phyloP scores from a whole-genome alignment of 2,329 filamentous ascomycete species.

The Colletotrichum nymphaeae region DNA sequence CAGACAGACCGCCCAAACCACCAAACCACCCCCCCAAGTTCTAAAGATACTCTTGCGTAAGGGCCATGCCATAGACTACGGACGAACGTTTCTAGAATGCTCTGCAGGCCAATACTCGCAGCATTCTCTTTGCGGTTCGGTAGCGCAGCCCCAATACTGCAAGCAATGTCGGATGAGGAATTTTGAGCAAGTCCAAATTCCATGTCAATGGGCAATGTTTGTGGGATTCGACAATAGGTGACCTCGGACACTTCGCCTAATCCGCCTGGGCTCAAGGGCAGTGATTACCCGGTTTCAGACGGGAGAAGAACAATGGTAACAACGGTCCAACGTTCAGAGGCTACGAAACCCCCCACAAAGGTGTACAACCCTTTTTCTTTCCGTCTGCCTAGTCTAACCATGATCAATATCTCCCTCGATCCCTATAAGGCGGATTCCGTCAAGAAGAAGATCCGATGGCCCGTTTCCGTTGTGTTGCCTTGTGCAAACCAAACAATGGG shows the following conservation, averaged over 20 bases:
- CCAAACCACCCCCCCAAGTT: neutral
- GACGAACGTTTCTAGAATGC: neutral
- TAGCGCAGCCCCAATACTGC: neutral
- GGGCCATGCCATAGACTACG: too few species aligned
- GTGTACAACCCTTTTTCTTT: neutral
- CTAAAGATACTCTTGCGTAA: neutral
- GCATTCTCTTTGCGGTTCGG: neutral
- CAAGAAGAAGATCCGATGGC: neutral
- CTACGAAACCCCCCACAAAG: neutral
- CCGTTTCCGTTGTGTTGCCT: neutral
- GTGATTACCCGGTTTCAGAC: neutral
- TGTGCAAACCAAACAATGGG: neutral
- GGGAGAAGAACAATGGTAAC: neutral
- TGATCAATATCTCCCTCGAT: neutral
- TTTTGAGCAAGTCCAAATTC: neutral
- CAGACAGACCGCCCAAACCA: neutral
- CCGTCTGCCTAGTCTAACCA: neutral
- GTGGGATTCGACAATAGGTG: neutral
- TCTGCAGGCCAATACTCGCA: neutral
- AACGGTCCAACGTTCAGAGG: neutral
- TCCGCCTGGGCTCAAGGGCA: neutral
- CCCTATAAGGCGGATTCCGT: neutral
- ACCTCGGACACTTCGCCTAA: neutral
- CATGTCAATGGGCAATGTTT: conserved; percentile 5
- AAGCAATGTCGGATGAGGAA: neutral